Percentiles rank a stretch among this genome's conserved stretches.
Evolutionary conservation across 345 rosid species (phyloP).

Genomic region (Eucalyptus urophylla): DNA sequence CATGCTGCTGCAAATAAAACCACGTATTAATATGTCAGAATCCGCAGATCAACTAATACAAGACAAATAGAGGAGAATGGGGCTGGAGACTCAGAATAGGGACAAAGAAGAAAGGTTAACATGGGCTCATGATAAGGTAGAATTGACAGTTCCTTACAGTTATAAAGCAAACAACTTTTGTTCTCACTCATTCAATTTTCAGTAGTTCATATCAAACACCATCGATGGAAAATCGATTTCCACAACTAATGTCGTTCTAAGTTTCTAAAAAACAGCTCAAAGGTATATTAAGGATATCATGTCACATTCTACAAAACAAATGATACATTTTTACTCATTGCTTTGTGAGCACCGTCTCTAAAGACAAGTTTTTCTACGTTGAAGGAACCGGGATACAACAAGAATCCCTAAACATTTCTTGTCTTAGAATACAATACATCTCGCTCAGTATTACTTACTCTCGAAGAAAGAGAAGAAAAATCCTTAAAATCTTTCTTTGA

Average conservation of each 20-base stretch:
- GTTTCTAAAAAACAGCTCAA: background rate
- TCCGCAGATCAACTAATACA: background rate
- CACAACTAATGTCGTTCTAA: background rate
- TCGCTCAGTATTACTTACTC: background rate
- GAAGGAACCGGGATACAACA: background rate
- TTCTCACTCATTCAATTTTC: background rate
- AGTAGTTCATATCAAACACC: background rate
- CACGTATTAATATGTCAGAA: background rate
- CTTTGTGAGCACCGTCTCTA: background rate
- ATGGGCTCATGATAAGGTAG: background rate
- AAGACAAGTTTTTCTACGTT: background rate
- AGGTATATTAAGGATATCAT: background rate
- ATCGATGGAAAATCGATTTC: background rate
- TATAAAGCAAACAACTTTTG: background rate
- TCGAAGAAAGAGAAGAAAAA: background rate
- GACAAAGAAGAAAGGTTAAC: background rate
- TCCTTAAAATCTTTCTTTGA: background rate
- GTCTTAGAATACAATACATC: background rate
- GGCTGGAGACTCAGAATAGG: background rate
- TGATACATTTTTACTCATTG: background rate
- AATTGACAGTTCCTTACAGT: background rate
- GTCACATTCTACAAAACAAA: background rate
- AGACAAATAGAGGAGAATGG: background rate
- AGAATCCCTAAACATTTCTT: background rate
- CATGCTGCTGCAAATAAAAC: conserved; percentile 28